These are phyloP conservation scores for Sanghuangporus weigelae DNA, from an alignment of 1,284 basidiomycete species.

Conservation along the genomic window DNA sequence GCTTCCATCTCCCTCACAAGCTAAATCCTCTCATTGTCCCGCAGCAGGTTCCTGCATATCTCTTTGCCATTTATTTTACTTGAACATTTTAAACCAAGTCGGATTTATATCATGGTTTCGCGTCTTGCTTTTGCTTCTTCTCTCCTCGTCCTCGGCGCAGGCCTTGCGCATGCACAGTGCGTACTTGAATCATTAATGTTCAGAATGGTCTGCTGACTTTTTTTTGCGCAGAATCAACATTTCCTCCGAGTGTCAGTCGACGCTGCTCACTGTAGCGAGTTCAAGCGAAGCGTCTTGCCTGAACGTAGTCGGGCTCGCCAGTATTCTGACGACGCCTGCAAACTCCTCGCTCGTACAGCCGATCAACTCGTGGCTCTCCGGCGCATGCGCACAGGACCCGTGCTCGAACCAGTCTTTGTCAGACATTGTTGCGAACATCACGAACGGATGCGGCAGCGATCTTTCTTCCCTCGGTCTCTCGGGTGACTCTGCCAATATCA, in stretches of 20 bases:
- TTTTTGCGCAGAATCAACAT: constrained; percentile 13
- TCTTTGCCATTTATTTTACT: not conserved
- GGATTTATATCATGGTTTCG: constrained; percentile 1
- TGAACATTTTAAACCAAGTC: not conserved
- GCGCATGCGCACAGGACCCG: constrained; percentile 45
- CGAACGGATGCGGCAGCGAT: constrained; percentile 47
- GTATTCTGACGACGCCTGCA: constrained; percentile 33
- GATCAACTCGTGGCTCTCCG: constrained; percentile 53
- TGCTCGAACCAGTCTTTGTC: constrained; percentile 54
- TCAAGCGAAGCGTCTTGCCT: constrained; percentile 49
- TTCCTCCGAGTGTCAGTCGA: constrained; percentile 27
- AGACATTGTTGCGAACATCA: constrained; percentile 41
- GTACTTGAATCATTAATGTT: not conserved
- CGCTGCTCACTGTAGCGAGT: constrained; percentile 36
- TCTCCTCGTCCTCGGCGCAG: not conserved
- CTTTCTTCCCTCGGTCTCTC: constrained; percentile 33
- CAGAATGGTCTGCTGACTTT: not conserved
- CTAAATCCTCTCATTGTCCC: not conserved
- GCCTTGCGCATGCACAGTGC: not conserved
- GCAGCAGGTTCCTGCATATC: constrained; percentile 12
- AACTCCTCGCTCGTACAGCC: constrained; percentile 45
- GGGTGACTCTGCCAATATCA: constrained; percentile 24
- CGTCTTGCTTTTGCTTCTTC: constrained; percentile 11
- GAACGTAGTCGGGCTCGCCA: constrained; percentile 41
- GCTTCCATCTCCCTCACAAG: not conserved